Evolutionary conservation across 1,284 basidiomycete genomes (phyloP).

Genomic region (Pterula multifida): DNA sequence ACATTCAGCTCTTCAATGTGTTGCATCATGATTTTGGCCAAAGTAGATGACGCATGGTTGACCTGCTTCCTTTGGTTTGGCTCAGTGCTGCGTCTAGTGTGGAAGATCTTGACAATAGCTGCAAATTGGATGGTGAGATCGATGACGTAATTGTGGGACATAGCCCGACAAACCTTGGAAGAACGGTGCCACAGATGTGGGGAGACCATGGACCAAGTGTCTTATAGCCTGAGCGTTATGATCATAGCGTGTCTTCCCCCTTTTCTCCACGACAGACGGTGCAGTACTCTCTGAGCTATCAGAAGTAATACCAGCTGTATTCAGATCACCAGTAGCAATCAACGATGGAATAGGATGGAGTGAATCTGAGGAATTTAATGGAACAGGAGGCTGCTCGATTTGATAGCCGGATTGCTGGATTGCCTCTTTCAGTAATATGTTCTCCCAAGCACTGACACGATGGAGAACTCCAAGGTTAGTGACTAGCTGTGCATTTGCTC

Average conservation of each 20-base stretch:
- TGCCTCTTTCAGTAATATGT: constrained; percentile 62
- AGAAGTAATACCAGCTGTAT: neutral
- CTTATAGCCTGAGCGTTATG: constrained; percentile 71
- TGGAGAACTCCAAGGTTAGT: constrained; percentile 74
- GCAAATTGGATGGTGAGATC: constrained; percentile 7
- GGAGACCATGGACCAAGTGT: constrained; percentile 73
- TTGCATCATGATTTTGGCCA: constrained; percentile 66
- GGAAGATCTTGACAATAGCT: constrained; percentile 85
- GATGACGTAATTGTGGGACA: constrained; percentile 1
- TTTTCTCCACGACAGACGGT: neutral
- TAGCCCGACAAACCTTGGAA: constrained; percentile 62
- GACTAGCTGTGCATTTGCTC: constrained; percentile 55
- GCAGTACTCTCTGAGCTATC: neutral
- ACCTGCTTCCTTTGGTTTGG: constrained; percentile 72
- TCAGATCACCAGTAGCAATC: neutral
- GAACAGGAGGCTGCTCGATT: constrained; percentile 11
- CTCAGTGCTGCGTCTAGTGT: constrained; percentile 73
- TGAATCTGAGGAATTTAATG: neutral
- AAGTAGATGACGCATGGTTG: constrained; percentile 47
- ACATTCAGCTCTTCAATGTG: constrained; percentile 53
- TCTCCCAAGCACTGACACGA: constrained; percentile 80
- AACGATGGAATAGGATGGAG: neutral
- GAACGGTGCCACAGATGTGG: constrained; percentile 70
- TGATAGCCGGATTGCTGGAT: constrained; percentile 33
- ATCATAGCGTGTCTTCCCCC: constrained; percentile 23